These are phyloP conservation scores for Tuber borchii DNA, from an alignment of 495 filamentous ascomycete species.

Conservation along the genomic window DNA sequence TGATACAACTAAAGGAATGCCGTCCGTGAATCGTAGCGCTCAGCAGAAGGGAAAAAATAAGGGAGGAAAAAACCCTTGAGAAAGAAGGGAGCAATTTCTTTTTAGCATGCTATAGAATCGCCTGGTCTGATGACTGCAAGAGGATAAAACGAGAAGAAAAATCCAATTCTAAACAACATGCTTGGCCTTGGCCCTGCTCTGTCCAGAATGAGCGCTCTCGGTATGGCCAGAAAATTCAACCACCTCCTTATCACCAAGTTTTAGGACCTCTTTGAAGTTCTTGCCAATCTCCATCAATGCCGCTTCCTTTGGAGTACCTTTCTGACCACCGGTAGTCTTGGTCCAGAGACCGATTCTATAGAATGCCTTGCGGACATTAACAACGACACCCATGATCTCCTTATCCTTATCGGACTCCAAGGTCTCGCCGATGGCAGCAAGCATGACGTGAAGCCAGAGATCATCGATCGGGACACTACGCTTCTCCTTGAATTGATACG, in stretches of 20 bases:
- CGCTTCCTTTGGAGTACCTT: conserved; percentile 12
- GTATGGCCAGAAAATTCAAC: conserved; percentile 97
- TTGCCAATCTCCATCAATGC: conserved; percentile 68
- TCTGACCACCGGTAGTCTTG: conserved; percentile 32
- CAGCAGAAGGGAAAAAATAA: background rate
- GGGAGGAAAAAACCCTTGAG: background rate
- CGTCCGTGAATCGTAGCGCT: background rate
- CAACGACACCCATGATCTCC: conserved; percentile 98
- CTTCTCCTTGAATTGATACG: conserved; percentile 94
- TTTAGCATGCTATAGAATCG: background rate
- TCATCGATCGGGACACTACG: conserved; percentile 84
- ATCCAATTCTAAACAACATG: conserved; percentile 59
- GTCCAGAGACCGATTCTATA: conserved; percentile 73
- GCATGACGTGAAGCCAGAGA: conserved; percentile 93
- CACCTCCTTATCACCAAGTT: conserved; percentile 62
- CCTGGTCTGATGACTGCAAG: background rate
- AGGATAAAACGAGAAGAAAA: background rate
- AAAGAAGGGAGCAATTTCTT: background rate
- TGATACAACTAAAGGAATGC: background rate
- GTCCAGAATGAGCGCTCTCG: conserved; percentile 83
- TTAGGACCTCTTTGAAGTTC: conserved; percentile 84
- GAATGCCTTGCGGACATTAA: conserved; percentile 97
- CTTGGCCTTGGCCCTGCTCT: conserved; percentile 92
- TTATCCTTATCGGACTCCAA: conserved; percentile 89
- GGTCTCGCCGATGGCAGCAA: conserved; percentile 94